A percentile compares a stretch with the other conserved stretches of the same genome.
phyloP scores from a whole-genome alignment of 768 basidiomycete genomes.

The Amyloporia xantha region DNA sequence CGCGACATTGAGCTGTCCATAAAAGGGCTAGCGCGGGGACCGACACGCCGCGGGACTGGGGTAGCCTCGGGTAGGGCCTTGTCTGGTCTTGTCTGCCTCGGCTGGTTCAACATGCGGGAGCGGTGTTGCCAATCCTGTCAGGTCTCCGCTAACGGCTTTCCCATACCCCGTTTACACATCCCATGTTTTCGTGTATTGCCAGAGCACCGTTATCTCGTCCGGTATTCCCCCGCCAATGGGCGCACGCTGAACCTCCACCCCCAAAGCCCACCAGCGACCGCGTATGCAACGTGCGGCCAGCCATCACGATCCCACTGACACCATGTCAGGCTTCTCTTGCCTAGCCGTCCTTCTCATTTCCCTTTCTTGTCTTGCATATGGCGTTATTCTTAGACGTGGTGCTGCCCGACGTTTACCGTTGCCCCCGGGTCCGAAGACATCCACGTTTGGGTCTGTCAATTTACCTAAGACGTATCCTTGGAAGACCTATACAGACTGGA shows the following conservation, averaged over 20 bases:
- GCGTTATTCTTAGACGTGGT: neutral
- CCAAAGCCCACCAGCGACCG: neutral
- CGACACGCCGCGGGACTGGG: too few relatives aligned
- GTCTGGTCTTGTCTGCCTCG: too few relatives aligned
- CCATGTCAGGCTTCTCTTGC: neutral
- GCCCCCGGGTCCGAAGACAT: conserved; percentile 38
- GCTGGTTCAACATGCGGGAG: too few relatives aligned
- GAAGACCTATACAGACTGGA: conserved; percentile 41
- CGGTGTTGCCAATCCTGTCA: too few relatives aligned
- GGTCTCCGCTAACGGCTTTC: too few relatives aligned
- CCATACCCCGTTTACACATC: too few relatives aligned
- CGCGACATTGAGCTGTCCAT: too few relatives aligned
- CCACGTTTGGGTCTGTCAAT: conserved; percentile 28
- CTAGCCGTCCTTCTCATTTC: conserved; percentile 6
- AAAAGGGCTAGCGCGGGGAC: too few relatives aligned
- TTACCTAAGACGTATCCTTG: conserved; percentile 36
- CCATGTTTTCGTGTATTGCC: too few relatives aligned
- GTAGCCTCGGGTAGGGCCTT: too few relatives aligned
- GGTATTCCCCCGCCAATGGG: too few relatives aligned
- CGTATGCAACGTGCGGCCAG: neutral
- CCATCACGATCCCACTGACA: neutral
- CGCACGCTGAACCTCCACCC: neutral
- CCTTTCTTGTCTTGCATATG: conserved; percentile 2
- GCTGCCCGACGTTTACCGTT: conserved; percentile 9
- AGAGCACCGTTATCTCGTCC: too few relatives aligned